phyloP scores from a whole-genome alignment of 805 yeast species.

The Saccharomycopsis oosterbeekiorum region DNA sequence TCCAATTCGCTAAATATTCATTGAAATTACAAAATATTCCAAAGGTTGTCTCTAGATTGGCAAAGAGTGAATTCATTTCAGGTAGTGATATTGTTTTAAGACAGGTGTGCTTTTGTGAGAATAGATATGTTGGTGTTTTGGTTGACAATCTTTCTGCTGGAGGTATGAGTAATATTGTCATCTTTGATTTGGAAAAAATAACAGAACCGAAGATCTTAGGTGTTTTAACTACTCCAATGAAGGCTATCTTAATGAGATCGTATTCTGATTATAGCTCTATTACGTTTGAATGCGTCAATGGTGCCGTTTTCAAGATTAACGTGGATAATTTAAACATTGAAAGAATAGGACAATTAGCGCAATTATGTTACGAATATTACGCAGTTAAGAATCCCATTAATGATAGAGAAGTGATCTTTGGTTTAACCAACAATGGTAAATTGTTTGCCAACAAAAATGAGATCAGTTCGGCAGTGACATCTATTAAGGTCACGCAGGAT shows the following conservation, averaged over 20 bases:
- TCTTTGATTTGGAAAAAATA: conserved; percentile 38
- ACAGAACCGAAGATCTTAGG: conserved; percentile 33
- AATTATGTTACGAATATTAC: conserved; percentile 53
- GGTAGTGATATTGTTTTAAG: conserved; percentile 31
- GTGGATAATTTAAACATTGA: conserved; percentile 24
- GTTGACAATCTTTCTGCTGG: conserved; percentile 33
- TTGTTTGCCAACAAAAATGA: conserved; percentile 52
- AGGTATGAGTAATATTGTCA: conserved; percentile 38
- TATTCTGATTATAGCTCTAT: conserved; percentile 41
- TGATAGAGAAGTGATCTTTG: conserved; percentile 41
- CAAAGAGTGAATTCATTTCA: neutral
- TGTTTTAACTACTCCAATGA: conserved; percentile 36
- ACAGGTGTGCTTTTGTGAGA: conserved; percentile 51
- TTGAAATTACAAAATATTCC: conserved; percentile 5
- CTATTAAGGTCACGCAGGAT: conserved; percentile 61
- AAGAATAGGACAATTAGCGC: conserved; percentile 50
- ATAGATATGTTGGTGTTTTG: conserved; percentile 46
- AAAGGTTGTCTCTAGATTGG: neutral
- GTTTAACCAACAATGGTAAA: conserved; percentile 67
- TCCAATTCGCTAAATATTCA: conserved; percentile 8
- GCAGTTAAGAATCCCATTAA: conserved; percentile 23
- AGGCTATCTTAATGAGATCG: conserved; percentile 47
- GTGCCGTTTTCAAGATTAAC: conserved; percentile 36
- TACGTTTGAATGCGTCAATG: conserved; percentile 55
- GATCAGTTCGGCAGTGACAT: conserved; percentile 69